Percentiles rank a stretch among this genome's conserved stretches.
phyloP scores from a whole-genome alignment of 2,329 filamentous ascomycete species.

The Penicillium sp. region DNA sequence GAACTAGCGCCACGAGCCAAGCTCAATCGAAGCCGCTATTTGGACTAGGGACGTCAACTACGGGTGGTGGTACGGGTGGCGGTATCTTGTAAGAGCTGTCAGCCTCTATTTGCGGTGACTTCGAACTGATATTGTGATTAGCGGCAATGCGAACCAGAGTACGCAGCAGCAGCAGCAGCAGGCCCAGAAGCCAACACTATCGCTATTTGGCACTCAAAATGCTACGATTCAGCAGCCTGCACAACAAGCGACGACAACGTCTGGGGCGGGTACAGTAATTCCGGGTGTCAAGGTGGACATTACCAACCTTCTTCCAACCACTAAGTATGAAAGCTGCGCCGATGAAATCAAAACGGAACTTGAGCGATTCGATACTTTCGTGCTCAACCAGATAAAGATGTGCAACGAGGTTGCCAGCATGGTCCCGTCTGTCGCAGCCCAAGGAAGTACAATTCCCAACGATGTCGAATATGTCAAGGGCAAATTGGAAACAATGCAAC shows the following conservation, averaged over 20 bases:
- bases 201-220: constrained; percentile 43
- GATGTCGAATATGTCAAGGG: constrained; percentile 68
- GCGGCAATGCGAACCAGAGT: constrained; percentile 31
- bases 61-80: constrained; percentile 31
- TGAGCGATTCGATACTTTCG: constrained; percentile 75
- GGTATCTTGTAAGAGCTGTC: constrained; percentile 41
- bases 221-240: constrained; percentile 36
- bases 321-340: constrained; percentile 87
- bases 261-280: constrained; percentile 46
- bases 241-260: constrained; percentile 40
- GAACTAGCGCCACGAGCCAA: constrained; percentile 34
- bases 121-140: constrained; percentile 7
- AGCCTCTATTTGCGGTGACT: background rate
- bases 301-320: constrained; percentile 79
- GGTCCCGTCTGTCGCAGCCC: constrained; percentile 65
- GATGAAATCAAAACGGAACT: constrained; percentile 81
- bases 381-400: constrained; percentile 75
- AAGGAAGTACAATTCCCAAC: constrained; percentile 67
- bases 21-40: constrained; percentile 42
- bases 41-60: constrained; percentile 35
- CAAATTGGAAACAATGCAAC: constrained; percentile 67
- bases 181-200: constrained; percentile 55
- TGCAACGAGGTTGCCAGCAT: constrained; percentile 78
- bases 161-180: constrained; percentile 44
- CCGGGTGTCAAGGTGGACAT: constrained; percentile 80